phyloP scores from a whole-genome alignment of 2,329 filamentous ascomycete genomes.

The Talaromyces marneffei region DNA sequence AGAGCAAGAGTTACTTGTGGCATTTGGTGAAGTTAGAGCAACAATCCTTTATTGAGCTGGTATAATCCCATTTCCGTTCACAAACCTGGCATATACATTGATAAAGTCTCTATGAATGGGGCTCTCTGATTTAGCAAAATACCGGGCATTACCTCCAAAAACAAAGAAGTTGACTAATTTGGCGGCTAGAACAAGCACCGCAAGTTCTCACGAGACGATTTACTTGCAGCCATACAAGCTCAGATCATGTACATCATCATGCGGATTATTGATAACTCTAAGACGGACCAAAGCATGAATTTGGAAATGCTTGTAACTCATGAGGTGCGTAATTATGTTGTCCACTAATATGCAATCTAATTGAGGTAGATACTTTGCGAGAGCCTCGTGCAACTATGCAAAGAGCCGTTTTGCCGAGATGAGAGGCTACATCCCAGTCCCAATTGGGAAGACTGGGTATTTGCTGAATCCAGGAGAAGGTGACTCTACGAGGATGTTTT shows the following conservation, averaged over 20 bases:
- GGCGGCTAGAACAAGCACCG: not conserved
- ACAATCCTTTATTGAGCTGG: not conserved
- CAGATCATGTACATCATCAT: conserved; percentile 7
- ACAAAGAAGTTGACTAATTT: not conserved
- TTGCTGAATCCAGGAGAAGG: conserved; percentile 6
- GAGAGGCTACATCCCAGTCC: conserved; percentile 3
- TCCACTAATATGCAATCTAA: not conserved
- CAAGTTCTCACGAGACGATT: not conserved
- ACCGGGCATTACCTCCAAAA: no score
- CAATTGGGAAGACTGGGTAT: conserved; percentile 7
- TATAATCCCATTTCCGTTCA: not conserved
- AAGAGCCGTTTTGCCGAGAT: conserved; percentile 4
- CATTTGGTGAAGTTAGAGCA: not conserved
- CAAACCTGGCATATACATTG: no score
- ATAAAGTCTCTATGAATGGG: no score
- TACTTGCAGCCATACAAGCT: conserved; percentile 4
- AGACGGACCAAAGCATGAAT: not conserved
- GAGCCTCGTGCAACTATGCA: not conserved
- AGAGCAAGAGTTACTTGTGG: conserved; percentile 1
- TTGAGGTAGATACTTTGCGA: not conserved
- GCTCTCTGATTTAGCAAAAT: no score
- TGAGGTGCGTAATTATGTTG: not conserved
- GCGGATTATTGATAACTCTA: conserved; percentile 2
- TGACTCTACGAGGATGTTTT: not conserved
- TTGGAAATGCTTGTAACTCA: not conserved